Percentiles rank a stretch among this genome's conserved stretches.
These are phyloP conservation scores for Acrocalymma vagum DNA, from an alignment of 2,329 filamentous ascomycete species.

Conservation along the genomic window DNA sequence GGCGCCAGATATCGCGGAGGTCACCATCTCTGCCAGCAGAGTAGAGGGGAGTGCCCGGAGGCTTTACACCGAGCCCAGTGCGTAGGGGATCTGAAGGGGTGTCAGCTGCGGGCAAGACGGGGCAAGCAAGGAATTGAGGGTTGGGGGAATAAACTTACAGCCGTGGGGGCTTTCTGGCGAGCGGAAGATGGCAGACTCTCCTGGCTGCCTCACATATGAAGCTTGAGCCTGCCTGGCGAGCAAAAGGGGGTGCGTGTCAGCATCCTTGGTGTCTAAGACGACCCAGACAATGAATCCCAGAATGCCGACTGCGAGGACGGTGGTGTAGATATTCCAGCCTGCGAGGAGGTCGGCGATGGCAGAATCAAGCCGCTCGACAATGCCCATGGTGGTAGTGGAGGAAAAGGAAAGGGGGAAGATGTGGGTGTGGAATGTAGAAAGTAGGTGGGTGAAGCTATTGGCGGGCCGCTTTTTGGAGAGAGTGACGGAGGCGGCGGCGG, in stretches of 20 bases:
- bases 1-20: slow-evolving; percentile 88
- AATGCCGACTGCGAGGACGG: slow-evolving; percentile 72
- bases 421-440: slow-evolving; percentile 1
- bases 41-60: slow-evolving; percentile 82
- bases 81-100: slow-evolving; percentile 42
- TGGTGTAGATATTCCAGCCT: slow-evolving; percentile 86
- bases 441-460: not conserved
- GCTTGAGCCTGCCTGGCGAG: slow-evolving; percentile 84
- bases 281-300: slow-evolving; percentile 74
- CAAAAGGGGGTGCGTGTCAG: slow-evolving; percentile 91
- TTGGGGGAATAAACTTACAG: slow-evolving; percentile 47
- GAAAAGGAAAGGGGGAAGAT: not conserved
- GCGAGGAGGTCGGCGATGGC: slow-evolving; percentile 73
- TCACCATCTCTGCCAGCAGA: slow-evolving; percentile 85
- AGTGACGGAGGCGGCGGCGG: slow-evolving; percentile 4
- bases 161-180: slow-evolving; percentile 87
- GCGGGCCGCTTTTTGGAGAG: too few species aligned
- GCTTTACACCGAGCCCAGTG: slow-evolving; percentile 73
- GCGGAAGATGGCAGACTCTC: slow-evolving; percentile 86
- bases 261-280: slow-evolving; percentile 75
- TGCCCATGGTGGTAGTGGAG: slow-evolving; percentile 40
- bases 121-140: not conserved
- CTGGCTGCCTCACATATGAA: slow-evolving; percentile 80
- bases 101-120: slow-evolving; percentile 24
- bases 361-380: slow-evolving; percentile 75